Conservation (phyloP, 805 yeast genomes). For the Wickerhamiella alocasiicola region DNA sequence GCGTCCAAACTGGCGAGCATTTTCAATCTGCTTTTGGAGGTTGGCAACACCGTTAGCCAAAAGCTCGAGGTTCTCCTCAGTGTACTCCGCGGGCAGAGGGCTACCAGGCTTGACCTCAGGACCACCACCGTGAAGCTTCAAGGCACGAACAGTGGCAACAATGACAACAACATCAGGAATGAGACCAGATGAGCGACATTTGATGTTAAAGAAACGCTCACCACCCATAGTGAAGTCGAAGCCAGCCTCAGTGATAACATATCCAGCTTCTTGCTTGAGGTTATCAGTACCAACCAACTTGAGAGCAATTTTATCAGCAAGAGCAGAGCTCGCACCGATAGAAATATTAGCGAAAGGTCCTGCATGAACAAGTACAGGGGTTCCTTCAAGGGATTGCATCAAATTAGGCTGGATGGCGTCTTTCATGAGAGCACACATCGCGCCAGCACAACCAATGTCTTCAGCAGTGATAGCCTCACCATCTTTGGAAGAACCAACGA, state of each 20-base stretch:
- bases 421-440: slow-evolving; percentile 82
- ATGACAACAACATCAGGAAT: slow-evolving; percentile 83
- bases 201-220: slow-evolving; percentile 90
- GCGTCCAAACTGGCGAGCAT: slow-evolving; percentile 73
- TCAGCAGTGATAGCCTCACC: slow-evolving; percentile 87
- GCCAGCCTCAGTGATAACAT: slow-evolving; percentile 94
- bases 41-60: slow-evolving; percentile 74
- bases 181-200: slow-evolving; percentile 87
- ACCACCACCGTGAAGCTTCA: slow-evolving; percentile 94
- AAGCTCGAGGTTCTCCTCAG: slow-evolving; percentile 67
- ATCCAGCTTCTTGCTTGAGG: slow-evolving; percentile 43
- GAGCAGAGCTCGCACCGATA: slow-evolving; percentile 88
- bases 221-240: slow-evolving; percentile 99
- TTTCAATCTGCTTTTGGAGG: slow-evolving; percentile 78
- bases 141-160: slow-evolving; percentile 92
- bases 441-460: slow-evolving; percentile 92
- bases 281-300: slow-evolving; percentile 67
- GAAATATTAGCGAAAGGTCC: slow-evolving; percentile 98
- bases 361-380: slow-evolving; percentile 97
- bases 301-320: slow-evolving; percentile 87
- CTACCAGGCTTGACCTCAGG: slow-evolving; percentile 93
- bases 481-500: slow-evolving; percentile 63
- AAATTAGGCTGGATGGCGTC: slow-evolving; percentile 93
- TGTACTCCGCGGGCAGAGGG: slow-evolving; percentile 70
- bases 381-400: slow-evolving; percentile 96